Evolutionary conservation across 1,139 yeast species (phyloP).

Genomic region (Kurtzmaniella natalensis): DNA sequence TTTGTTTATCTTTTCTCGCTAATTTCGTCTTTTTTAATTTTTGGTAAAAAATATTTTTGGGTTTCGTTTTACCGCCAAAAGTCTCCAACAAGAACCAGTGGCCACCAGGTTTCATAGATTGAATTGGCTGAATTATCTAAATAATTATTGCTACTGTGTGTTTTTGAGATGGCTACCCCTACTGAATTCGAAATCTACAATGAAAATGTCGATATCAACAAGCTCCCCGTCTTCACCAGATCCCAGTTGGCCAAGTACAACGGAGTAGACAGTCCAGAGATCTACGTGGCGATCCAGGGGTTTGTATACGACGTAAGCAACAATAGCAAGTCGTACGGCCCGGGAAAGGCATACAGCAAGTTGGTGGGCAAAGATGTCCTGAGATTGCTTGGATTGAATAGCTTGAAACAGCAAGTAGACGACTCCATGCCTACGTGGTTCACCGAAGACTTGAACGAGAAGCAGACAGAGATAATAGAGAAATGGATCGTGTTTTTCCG

Average conservation of each 20-base stretch:
- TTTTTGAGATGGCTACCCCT: conserved; percentile 1
- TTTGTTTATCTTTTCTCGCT: no score
- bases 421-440: conserved; percentile 36
- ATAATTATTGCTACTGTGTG: no score
- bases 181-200: conserved; percentile 22
- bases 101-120: no score
- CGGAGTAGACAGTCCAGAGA: conserved; percentile 29
- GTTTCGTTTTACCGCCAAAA: no score
- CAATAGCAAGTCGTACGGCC: conserved; percentile 66
- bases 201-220: conserved; percentile 16
- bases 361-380: conserved; percentile 78
- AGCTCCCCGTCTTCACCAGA: conserved; percentile 33
- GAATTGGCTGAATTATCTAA: conserved; percentile 11
- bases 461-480: conserved; percentile 46
- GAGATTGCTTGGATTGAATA: conserved; percentile 53
- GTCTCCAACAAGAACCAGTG: no score
- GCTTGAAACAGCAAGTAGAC: conserved; percentile 46
- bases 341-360: conserved; percentile 67
- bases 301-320: conserved; percentile 70
- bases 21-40: no score
- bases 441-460: conserved; percentile 43
- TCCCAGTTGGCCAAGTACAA: conserved; percentile 30
- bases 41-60: no score
- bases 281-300: conserved; percentile 75
- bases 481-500: conserved; percentile 57